Evolutionary conservation across 257 asterid genomes (phyloP).

Genomic region (Verbascum thapsus): DNA sequence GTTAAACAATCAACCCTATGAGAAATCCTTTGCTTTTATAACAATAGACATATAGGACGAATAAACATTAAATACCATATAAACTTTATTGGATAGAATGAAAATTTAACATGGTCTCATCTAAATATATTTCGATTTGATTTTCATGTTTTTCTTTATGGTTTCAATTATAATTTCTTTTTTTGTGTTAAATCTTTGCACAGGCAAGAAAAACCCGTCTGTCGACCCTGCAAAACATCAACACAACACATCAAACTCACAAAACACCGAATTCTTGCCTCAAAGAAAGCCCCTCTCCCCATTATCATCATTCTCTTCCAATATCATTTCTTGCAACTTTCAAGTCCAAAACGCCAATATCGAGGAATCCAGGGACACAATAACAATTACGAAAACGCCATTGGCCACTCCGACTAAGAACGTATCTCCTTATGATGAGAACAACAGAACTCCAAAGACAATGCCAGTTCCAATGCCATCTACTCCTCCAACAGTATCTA

Average conservation of each 20-base stretch:
- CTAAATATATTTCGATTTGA: too few species aligned
- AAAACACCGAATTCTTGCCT: constrained; percentile 26
- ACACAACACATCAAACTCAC: constrained; percentile 33
- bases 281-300: constrained; percentile 77
- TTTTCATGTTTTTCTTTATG: neutral
- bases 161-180: neutral
- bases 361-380: constrained; percentile 34
- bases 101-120: too few species aligned
- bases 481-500: constrained; percentile 51
- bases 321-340: constrained; percentile 41
- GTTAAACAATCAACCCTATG: too few species aligned
- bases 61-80: too few species aligned
- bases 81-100: too few species aligned
- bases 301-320: constrained; percentile 52
- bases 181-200: constrained; percentile 11
- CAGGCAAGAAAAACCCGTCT: constrained; percentile 54
- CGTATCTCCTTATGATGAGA: constrained; percentile 38
- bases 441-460: constrained; percentile 48
- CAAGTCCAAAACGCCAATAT: constrained; percentile 37
- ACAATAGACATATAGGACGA: too few species aligned
- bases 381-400: constrained; percentile 32
- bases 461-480: constrained; percentile 49
- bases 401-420: constrained; percentile 29
- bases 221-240: constrained; percentile 34
- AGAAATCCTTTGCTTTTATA: too few species aligned